A percentile compares a stretch with the other conserved stretches of the same genome.
These are phyloP conservation scores for Globisporangium mamillatum DNA, from an alignment of 352 stramenopile genomes.

Conservation along the genomic window DNA sequence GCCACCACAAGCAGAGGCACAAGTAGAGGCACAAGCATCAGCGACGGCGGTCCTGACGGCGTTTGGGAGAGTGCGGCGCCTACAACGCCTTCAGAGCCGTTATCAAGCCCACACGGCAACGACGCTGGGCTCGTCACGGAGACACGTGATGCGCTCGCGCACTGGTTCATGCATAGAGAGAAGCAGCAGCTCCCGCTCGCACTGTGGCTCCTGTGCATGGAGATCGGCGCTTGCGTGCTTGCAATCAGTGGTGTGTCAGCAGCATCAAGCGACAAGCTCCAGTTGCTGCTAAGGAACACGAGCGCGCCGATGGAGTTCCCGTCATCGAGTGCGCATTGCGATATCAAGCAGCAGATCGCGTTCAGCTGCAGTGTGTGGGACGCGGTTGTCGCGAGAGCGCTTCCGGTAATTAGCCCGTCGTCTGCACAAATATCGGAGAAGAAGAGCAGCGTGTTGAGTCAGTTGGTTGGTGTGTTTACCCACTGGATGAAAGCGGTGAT, in stretches of 20 bases:
- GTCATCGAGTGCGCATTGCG: constrained; percentile 7
- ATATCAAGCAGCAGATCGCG: constrained; percentile 4
- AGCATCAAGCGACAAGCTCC: neutral
- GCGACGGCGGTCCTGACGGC: neutral
- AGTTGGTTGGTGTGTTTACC: constrained; percentile 24
- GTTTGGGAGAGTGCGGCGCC: constrained; percentile 6
- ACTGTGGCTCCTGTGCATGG: constrained; percentile 10
- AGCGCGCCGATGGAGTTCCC: constrained; percentile 1
- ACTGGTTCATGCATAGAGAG: neutral
- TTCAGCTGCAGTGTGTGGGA: constrained; percentile 10
- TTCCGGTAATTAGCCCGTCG: neutral
- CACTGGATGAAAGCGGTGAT: constrained; percentile 34
- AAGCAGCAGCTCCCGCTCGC: neutral
- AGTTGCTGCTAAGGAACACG: neutral
- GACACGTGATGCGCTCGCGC: neutral
- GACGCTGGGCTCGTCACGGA: neutral
- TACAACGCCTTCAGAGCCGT: neutral
- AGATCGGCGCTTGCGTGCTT: constrained; percentile 6
- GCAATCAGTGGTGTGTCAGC: neutral
- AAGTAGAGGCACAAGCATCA: neutral
- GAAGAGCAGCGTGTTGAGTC: neutral
- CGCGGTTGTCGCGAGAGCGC: constrained; percentile 1
- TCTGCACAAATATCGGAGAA: neutral
- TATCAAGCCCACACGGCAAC: neutral
- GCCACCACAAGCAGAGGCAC: too few relatives aligned